Conservation (phyloP, 768 basidiomycete genomes). For the Scleroderma bovista region DNA sequence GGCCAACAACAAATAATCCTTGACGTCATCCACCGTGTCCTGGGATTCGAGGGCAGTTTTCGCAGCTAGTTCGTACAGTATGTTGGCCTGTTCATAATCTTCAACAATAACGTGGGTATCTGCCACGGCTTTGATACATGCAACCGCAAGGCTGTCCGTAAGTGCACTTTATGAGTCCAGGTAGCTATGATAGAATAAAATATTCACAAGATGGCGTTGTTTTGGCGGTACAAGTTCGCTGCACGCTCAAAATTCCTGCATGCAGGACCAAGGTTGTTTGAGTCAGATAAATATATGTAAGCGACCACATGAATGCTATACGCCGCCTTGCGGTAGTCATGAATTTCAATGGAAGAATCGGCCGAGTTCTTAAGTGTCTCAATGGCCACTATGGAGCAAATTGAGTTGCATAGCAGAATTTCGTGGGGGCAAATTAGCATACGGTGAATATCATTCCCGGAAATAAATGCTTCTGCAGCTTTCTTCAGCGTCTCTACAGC, state of each 20-base stretch:
- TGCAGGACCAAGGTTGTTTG: not conserved
- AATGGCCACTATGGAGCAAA: not conserved
- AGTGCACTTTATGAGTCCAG: not conserved
- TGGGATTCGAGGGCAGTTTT: not conserved
- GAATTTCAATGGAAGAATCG: not conserved
- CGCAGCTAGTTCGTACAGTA: not conserved
- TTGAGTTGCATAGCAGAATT: not conserved
- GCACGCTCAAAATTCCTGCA: not conserved
- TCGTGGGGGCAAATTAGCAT: not conserved
- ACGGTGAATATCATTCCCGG: not conserved
- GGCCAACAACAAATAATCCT: not conserved
- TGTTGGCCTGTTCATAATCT: not conserved
- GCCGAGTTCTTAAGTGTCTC: not conserved
- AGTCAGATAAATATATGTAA: not conserved
- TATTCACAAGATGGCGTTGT: not conserved
- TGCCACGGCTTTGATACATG: not conserved
- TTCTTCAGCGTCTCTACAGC: not conserved
- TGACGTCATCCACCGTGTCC: not conserved
- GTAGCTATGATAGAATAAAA: not conserved
- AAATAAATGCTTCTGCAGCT: not conserved
- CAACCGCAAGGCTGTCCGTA: not conserved
- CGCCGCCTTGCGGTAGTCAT: not conserved
- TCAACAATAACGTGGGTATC: not conserved
- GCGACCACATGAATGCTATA: not conserved
- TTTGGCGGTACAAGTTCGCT: not conserved